These are phyloP conservation scores for Babesia caballi DNA, from an alignment of 169 alveolate genomes.

Conservation along the genomic window DNA sequence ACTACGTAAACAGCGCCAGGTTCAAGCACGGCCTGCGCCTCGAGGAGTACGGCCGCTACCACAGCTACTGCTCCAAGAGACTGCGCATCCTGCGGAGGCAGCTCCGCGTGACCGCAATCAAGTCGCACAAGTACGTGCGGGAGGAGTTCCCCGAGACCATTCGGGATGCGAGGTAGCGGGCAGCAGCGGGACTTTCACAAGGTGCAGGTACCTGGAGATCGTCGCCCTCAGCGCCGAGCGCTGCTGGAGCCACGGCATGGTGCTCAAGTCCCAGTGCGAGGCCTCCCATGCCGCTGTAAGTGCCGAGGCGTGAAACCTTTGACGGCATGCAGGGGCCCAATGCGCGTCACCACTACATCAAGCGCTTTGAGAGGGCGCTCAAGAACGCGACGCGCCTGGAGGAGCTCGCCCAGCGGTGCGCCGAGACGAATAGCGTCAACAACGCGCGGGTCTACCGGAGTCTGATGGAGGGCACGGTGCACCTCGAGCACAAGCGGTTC, in stretches of 20 bases:
- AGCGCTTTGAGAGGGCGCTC: conserved; percentile 53
- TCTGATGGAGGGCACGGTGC: conserved; percentile 56
- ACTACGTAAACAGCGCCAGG: conserved; percentile 47
- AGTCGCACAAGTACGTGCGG: conserved; percentile 34
- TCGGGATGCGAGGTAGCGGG: conserved; percentile 37
- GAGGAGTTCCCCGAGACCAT: conserved; percentile 49
- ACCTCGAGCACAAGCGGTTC: conserved; percentile 39
- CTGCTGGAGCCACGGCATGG: conserved; percentile 59
- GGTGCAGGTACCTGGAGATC: conserved; percentile 58
- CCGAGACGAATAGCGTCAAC: conserved; percentile 35
- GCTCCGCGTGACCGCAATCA: conserved; percentile 8
- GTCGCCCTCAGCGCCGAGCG: conserved; percentile 53
- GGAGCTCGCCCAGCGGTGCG: conserved; percentile 36
- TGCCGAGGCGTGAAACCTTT: neutral
- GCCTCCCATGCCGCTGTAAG: conserved; percentile 44
- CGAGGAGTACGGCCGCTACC: conserved; percentile 64
- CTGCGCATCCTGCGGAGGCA: conserved; percentile 46
- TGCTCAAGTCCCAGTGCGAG: conserved; percentile 53
- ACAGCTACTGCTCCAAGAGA: conserved; percentile 50
- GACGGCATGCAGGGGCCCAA: conserved; percentile 7
- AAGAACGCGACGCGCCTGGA: conserved; percentile 19
- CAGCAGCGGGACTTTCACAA: neutral
- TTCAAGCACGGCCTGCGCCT: conserved; percentile 59
- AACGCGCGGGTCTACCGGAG: conserved; percentile 56
- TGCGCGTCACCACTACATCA: conserved; percentile 41